These are phyloP conservation scores for Bertia moriformis DNA, from an alignment of 2,329 filamentous ascomycete genomes.

Conservation along the genomic window DNA sequence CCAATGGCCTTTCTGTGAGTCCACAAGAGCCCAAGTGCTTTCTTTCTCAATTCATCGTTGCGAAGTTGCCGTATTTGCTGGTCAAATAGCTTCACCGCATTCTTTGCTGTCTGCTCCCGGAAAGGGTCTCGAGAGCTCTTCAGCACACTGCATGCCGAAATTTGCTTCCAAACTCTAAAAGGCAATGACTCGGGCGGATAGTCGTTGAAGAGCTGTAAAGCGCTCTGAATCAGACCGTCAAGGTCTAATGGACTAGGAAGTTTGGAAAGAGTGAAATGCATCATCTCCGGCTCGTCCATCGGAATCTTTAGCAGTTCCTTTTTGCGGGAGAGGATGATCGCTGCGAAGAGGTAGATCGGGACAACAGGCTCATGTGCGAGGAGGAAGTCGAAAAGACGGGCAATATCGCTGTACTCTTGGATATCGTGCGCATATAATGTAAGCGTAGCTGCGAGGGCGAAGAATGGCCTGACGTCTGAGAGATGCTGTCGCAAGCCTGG, in stretches of 20 bases:
- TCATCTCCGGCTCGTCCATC: slow-evolving; percentile 74
- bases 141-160: slow-evolving; percentile 66
- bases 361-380: slow-evolving; percentile 78
- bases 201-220: slow-evolving; percentile 45
- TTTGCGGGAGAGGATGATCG: slow-evolving; percentile 68
- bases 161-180: slow-evolving; percentile 45
- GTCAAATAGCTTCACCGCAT: slow-evolving; percentile 56
- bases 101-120: slow-evolving; percentile 39
- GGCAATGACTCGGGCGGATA: slow-evolving; percentile 60
- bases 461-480: slow-evolving; percentile 70
- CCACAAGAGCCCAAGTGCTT: slow-evolving; percentile 35
- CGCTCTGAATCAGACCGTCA: slow-evolving; percentile 57
- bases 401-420: slow-evolving; percentile 74
- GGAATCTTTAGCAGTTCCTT: slow-evolving; percentile 76
- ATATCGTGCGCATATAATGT: slow-evolving; percentile 97
- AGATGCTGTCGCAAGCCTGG: slow-evolving; percentile 60
- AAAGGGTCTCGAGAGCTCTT: slow-evolving; percentile 59
- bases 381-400: slow-evolving; percentile 82
- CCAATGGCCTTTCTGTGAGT: slow-evolving; percentile 51
- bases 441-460: slow-evolving; percentile 80
- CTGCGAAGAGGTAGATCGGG: slow-evolving; percentile 79
- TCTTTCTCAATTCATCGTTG: slow-evolving; percentile 43
- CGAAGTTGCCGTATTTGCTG: slow-evolving; percentile 60
- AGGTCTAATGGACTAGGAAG: slow-evolving; percentile 70
- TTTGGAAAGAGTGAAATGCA: slow-evolving; percentile 77